Evolutionary conservation across 805 yeast genomes (phyloP).

Genomic region (Kazachstania kunashirensis): DNA sequence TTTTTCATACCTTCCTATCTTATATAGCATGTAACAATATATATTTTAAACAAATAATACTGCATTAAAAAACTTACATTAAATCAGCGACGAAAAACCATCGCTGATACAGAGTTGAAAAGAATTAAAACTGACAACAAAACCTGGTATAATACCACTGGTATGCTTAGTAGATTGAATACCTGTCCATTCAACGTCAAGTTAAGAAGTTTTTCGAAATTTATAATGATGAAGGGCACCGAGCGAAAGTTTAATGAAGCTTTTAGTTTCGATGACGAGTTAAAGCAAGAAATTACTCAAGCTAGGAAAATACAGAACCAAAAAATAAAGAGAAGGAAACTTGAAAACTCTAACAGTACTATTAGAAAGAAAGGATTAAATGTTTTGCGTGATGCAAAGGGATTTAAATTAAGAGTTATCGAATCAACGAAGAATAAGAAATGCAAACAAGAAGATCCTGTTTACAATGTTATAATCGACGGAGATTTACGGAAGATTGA

Average conservation of each 20-base stretch:
- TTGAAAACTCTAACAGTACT: neutral
- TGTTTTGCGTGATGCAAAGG: slow-evolving; percentile 20
- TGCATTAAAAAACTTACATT: too few species aligned
- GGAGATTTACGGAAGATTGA: slow-evolving; percentile 60
- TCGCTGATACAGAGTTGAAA: too few species aligned
- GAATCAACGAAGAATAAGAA: slow-evolving; percentile 28
- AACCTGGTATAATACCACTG: too few species aligned
- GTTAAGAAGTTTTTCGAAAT: too few species aligned
- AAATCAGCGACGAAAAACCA: too few species aligned
- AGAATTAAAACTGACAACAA: too few species aligned
- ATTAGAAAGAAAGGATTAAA: slow-evolving; percentile 3
- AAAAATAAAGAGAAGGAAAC: slow-evolving; percentile 9
- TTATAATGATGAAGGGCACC: neutral
- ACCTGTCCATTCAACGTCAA: too few species aligned
- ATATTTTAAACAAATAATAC: too few species aligned
- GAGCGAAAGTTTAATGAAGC: neutral
- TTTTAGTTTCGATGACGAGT: slow-evolving; percentile 9
- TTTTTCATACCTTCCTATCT: too few species aligned
- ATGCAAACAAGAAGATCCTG: slow-evolving; percentile 49
- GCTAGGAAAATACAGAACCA: slow-evolving; percentile 9
- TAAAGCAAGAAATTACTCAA: slow-evolving; percentile 9
- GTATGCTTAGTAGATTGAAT: too few species aligned
- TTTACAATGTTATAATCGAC: slow-evolving; percentile 46
- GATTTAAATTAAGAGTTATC: slow-evolving; percentile 24
- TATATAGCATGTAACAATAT: too few species aligned